Evolutionary conservation across 805 yeast species (phyloP).

Genomic region (Saturnispora kantuleensis): DNA sequence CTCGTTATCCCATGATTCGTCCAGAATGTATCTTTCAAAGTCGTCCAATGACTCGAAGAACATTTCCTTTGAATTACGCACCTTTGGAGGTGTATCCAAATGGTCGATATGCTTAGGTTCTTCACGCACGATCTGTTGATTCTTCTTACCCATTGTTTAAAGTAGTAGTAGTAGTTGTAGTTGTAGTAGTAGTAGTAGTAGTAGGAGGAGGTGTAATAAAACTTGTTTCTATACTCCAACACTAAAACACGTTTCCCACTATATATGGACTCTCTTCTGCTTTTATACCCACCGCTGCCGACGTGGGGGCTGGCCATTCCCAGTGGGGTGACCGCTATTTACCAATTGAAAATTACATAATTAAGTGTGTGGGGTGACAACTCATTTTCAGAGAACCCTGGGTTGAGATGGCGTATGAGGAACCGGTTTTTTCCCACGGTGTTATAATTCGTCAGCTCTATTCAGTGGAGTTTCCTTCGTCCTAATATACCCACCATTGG

Average conservation of each 20-base stretch:
- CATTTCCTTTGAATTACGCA: constrained; percentile 23
- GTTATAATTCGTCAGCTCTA: no score
- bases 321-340: no score
- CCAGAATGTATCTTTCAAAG: constrained; percentile 56
- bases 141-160: constrained; percentile 17
- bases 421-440: no score
- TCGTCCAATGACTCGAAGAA: constrained; percentile 53
- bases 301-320: neutral
- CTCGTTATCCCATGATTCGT: constrained; percentile 71
- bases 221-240: neutral
- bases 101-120: constrained; percentile 26
- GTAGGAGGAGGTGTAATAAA: neutral
- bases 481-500: neutral
- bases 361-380: no score
- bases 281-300: neutral
- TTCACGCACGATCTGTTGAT: constrained; percentile 13
- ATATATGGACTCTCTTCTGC: neutral
- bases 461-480: no score
- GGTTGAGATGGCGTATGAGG: no score
- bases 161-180: constrained; percentile 1
- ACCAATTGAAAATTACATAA: no score
- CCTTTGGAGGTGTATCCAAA: constrained; percentile 21
- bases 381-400: no score
- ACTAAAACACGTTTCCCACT: no score
- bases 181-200: neutral